Evolutionary conservation across 192 early-diverging fungal species (phyloP).

Genomic region (Backusella circina): DNA sequence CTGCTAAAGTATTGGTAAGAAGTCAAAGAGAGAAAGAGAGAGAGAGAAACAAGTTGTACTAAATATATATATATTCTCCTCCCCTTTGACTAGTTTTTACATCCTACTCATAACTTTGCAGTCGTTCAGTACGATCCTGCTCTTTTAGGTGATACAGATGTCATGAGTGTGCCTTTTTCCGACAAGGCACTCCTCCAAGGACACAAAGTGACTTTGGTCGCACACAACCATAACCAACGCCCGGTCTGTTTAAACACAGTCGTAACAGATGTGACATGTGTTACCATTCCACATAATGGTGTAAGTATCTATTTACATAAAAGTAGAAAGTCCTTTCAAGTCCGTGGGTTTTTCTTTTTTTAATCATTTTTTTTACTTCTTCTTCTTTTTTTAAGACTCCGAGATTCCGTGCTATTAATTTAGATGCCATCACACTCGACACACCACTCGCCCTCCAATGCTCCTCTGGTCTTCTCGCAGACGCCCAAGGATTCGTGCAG

Average conservation of each 20-base stretch:
- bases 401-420: slow-evolving; percentile 67
- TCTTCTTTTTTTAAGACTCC: slow-evolving; percentile 39
- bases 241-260: slow-evolving; percentile 58
- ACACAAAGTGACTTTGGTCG: slow-evolving; percentile 55
- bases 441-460: slow-evolving; percentile 82
- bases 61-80: neutral
- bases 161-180: slow-evolving; percentile 59
- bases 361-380: neutral
- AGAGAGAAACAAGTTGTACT: neutral
- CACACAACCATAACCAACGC: slow-evolving; percentile 52
- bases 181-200: slow-evolving; percentile 59
- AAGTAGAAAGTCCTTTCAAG: neutral
- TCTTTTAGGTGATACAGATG: slow-evolving; percentile 70
- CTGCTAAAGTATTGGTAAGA: slow-evolving; percentile 59
- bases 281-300: slow-evolving; percentile 54
- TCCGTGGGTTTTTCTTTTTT: neutral
- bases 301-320: slow-evolving; percentile 18
- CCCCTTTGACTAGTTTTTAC: slow-evolving; percentile 50
- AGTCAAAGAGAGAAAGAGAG: neutral
- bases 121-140: slow-evolving; percentile 81
- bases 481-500: slow-evolving; percentile 61
- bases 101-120: slow-evolving; percentile 89
- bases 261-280: slow-evolving; percentile 57
- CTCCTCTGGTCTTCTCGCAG: slow-evolving; percentile 67
- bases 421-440: slow-evolving; percentile 79